Evolutionary conservation across 768 basidiomycete species (phyloP).

Genomic region (Serendipita sp.): DNA sequence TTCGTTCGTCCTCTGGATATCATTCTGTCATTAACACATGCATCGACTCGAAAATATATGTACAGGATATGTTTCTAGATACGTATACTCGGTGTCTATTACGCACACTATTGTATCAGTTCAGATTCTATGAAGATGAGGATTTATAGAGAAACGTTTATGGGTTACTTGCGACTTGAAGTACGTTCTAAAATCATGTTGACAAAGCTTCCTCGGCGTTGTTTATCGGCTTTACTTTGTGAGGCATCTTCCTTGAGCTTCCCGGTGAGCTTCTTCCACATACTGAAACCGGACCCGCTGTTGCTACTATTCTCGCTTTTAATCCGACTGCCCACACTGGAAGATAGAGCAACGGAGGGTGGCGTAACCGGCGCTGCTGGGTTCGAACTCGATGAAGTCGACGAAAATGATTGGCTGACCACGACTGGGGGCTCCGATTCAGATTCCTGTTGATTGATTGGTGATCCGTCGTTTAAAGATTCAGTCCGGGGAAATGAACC

Average conservation of each 20-base stretch:
- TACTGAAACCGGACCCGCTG: neutral
- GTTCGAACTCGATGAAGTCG: neutral
- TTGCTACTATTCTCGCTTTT: neutral
- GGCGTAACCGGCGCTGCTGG: neutral
- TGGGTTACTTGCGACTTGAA: neutral
- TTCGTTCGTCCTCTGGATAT: neutral
- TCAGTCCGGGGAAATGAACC: neutral
- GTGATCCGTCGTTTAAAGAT: neutral
- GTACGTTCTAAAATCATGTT: neutral
- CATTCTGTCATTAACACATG: neutral
- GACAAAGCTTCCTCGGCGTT: conserved; percentile 1
- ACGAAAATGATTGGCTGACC: neutral
- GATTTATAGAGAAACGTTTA: neutral
- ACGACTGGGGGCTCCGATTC: neutral
- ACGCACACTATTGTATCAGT: too few relatives aligned
- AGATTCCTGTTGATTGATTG: neutral
- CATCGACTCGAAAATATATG: neutral
- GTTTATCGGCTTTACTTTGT: neutral
- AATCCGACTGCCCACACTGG: neutral
- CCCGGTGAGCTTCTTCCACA: neutral
- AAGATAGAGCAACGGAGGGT: neutral
- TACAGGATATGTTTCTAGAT: neutral
- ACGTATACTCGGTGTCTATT: neutral
- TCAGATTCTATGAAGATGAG: too few relatives aligned
- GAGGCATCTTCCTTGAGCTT: neutral